Evolutionary conservation across 371 early-diverging fungal genomes (phyloP), one percentile per base, ranked within the genome.

Genomic region (Nematocida parisii): DNA sequence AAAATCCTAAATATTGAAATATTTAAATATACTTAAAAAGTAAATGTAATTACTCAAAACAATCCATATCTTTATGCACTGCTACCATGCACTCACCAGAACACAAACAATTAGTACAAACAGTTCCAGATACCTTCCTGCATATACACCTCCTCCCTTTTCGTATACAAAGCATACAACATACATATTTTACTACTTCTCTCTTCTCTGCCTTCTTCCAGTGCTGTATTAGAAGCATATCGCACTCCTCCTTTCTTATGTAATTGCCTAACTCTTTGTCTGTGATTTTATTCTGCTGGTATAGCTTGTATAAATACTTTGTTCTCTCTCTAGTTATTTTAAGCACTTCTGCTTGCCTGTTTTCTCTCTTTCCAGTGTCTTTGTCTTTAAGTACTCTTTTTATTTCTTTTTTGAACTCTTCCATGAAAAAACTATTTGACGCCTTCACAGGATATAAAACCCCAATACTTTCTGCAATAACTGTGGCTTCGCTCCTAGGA

Each of bases 131-230:
- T 13, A 73, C 61, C 52, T 45, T 67, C 24, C 73, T 45, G 66
- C 73, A 73, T 27, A 73, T 54, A 24, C 73, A 73, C 15, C 73
- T 44, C 24, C 62, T 73, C 27, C 73, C 73, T 40, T 73, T 60
- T 44, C 73, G 5, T 40, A 73, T 58, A 33, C 73, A 73, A 11
- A 73, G 73, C 5, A 73, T 7, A 4, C 73, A 73, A 45, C 73
- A 73, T 1, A 72, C 13, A 11, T n/a, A 33, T 13, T 18, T n/a
- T 11, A 33, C 66, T 58, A n/a, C 4, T 58, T 9, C 27, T 27
- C 22, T 58, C 22, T 58, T 22, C 22, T 58, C 27, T 58, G n/a
- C 11, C 27, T 58, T 22, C 24, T 64, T 73, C 73, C 73, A 62
- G 0, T 11, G 9, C 40, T 55, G 68, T 22, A 73, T 64, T 13